phyloP scores from a whole-genome alignment of 2,329 filamentous ascomycete genomes.

The Penicillium sp. region DNA sequence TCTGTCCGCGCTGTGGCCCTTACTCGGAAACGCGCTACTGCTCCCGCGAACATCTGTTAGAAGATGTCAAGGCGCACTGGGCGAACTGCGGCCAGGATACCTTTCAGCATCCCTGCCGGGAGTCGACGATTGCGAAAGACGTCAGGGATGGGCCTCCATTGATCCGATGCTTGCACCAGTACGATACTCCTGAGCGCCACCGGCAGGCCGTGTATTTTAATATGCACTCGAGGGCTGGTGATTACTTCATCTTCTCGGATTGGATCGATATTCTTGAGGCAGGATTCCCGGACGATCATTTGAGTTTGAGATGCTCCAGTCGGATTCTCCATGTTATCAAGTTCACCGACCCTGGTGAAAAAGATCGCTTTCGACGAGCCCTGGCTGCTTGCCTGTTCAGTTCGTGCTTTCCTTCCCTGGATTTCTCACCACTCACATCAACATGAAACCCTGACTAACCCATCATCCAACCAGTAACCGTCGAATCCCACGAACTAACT shows the following conservation, averaged over 20 bases:
- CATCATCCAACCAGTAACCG: conserved; percentile 24
- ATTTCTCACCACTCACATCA: neutral
- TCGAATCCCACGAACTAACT: conserved; percentile 31
- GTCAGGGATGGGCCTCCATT: conserved; percentile 30
- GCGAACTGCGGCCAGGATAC: conserved; percentile 24
- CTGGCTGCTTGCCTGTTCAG: conserved; percentile 39
- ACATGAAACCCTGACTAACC: conserved; percentile 11
- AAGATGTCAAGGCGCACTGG: conserved; percentile 45
- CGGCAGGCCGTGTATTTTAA: conserved; percentile 41
- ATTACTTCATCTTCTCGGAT: conserved; percentile 45
- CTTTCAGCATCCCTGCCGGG: conserved; percentile 29
- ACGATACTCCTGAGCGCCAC: conserved; percentile 42
- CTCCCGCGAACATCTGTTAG: conserved; percentile 39
- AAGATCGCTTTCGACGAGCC: conserved; percentile 41
- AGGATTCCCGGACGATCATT: conserved; percentile 18
- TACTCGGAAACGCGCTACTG: conserved; percentile 47
- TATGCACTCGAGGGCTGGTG: conserved; percentile 28
- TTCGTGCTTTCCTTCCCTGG: conserved; percentile 20
- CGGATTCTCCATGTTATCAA: conserved; percentile 26
- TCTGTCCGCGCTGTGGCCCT: conserved; percentile 48
- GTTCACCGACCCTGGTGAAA: conserved; percentile 32
- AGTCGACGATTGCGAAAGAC: conserved; percentile 26
- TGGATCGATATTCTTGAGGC: conserved; percentile 23
- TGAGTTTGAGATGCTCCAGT: conserved; percentile 30
- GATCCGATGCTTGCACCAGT: conserved; percentile 33